Evolutionary conservation across 2,329 filamentous ascomycete genomes (phyloP).

Genomic region (Endocalyx cinctus): DNA sequence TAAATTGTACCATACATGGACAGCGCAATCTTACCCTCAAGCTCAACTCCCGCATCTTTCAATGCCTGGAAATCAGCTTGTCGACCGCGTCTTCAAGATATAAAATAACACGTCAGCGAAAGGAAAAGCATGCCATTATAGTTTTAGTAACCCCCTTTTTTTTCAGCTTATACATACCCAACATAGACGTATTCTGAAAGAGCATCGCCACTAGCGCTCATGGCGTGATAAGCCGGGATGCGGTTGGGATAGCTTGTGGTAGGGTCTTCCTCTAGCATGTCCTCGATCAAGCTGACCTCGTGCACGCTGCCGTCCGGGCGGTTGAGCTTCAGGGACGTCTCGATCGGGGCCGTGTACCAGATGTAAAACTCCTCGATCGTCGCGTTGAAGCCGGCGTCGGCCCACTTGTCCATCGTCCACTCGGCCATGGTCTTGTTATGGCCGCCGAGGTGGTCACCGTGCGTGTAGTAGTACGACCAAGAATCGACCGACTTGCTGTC

Average conservation of each 20-base stretch:
- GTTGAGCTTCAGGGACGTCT: conserved; percentile 4
- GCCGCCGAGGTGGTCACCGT: conserved; percentile 7
- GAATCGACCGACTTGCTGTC: conserved; percentile 6
- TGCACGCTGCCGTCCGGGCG: conserved; percentile 6
- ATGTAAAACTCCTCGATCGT: conserved; percentile 5
- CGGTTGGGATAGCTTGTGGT: conserved; percentile 6
- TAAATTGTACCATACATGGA: conserved; percentile 5
- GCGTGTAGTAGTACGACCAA: conserved; percentile 8
- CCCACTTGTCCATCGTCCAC: conserved; percentile 5
- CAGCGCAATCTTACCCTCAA: conserved; percentile 7
- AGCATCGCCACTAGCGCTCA: conserved; percentile 5
- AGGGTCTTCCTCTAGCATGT: conserved; percentile 4
- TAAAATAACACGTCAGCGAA: too few relatives aligned
- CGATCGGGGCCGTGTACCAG: conserved; percentile 6
- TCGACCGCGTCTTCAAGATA: conserved; percentile 1
- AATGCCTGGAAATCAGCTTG: conserved; percentile 5
- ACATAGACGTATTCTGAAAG: conserved; percentile 5
- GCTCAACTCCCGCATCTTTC: conserved; percentile 5
- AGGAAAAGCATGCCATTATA: too few relatives aligned
- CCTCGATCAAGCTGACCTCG: conserved; percentile 5
- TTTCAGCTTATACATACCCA: conserved; percentile 3
- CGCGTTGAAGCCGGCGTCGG: conserved; percentile 4
- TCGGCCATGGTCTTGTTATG: conserved; percentile 7
- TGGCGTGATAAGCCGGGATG: conserved; percentile 7
- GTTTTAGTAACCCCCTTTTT: too few relatives aligned